Conservation (phyloP, 208 protist species). For the Acanthamoeba castellanii region DNA sequence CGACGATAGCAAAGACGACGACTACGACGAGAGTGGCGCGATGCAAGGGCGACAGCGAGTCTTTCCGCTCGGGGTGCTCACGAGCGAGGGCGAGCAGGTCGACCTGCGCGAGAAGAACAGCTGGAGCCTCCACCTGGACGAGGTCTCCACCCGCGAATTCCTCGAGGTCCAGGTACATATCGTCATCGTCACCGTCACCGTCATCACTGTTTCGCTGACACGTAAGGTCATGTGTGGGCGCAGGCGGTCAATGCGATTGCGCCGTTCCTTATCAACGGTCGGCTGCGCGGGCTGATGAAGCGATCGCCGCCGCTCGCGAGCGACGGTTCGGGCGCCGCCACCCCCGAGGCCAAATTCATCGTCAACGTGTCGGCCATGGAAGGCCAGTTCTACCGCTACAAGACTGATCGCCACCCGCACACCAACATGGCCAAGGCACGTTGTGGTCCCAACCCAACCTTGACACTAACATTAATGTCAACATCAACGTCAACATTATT, state of each 20-base stretch:
- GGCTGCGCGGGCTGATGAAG: constrained; percentile 82
- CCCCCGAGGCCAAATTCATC: constrained; percentile 90
- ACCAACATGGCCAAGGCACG: constrained; percentile 97
- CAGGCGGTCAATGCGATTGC: constrained; percentile 97
- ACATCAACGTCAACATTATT: too few species aligned
- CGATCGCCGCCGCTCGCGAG: neutral
- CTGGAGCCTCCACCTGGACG: constrained; percentile 88
- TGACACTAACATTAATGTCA: neutral
- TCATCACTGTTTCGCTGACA: neutral
- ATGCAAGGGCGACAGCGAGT: neutral
- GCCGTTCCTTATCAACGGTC: constrained; percentile 95
- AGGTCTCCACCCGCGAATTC: constrained; percentile 87
- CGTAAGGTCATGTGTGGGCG: neutral
- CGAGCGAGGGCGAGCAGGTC: neutral
- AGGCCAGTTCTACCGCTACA: constrained; percentile 90
- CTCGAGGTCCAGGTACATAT: neutral
- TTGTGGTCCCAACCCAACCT: too few species aligned
- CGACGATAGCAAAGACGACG: neutral
- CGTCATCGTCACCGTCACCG: neutral
- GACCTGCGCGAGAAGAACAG: constrained; percentile 24
- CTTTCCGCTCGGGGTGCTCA: neutral
- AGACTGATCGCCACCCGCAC: constrained; percentile 94
- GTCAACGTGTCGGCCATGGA: constrained; percentile 99
- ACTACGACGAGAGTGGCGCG: constrained; percentile 59
- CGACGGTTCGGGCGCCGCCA: constrained; percentile 90